Base-by-base conservation (phyloP, 1,139 yeast genomes). In the Blastobotrys apis region DNA sequence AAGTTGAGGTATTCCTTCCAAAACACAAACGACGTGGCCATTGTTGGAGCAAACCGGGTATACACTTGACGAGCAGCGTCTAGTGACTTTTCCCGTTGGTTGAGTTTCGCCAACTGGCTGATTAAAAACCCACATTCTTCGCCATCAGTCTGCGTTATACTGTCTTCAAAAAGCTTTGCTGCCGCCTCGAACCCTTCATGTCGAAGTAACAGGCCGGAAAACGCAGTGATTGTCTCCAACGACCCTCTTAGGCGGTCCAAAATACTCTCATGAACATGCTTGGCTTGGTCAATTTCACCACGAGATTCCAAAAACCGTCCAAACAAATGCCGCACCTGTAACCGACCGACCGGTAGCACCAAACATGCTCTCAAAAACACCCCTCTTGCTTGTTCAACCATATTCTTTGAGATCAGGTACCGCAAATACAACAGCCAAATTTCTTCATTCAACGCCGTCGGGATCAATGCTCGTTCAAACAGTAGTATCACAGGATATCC, bases 381-480 rank as follows among this genome's bases (percentile, higher is more conserved):
- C 12, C 36, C 41, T 17, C 44, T 47, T 1, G 65, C 64, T n/a
- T 46, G 52, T 6, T 52, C 53, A 26, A 31, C 15, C 31, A 43
- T 29, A 5, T 41, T 39, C 2, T 44, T 43, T 2, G 63, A 60
- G 5, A 61, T 43, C 41, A 65, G 53, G 67, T 67, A 68, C 13
- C 84, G 72, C 1, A 78, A 65, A 55, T 77, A 82, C 41, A 78
- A 73, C 21, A 81, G 58, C 90, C 94, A 84, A 37, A 84, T 67
- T 31, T 66, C 67, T 1, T 77, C 74, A 51, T 81, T 76, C 12
- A 65, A 59, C 0, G 80, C 78, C 2, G 80, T 71, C 0, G 76
- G 65, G 4, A 78, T 67, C 4, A 82, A 50, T 1, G 65, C 66
- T 2, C 64, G 64, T 52, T 80, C 82, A 56, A 80, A 85, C 1